Percentiles rank a stretch among this genome's conserved stretches.
phyloP scores from a whole-genome alignment of 805 yeast genomes.

The Ogataea polymorpha region DNA sequence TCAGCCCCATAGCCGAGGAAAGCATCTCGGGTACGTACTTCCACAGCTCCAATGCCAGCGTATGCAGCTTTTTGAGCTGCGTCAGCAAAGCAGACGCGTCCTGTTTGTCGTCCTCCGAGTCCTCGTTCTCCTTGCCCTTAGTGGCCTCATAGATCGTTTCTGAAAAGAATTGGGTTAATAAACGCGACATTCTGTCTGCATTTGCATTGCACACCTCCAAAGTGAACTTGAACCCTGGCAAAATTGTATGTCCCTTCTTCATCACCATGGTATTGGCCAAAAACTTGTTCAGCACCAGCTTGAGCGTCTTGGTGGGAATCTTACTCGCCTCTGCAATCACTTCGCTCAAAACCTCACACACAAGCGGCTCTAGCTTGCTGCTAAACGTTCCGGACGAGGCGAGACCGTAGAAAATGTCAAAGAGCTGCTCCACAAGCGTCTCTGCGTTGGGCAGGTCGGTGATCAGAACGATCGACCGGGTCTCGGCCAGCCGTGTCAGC shows the following conservation, averaged over 20 bases:
- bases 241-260: slow-evolving; percentile 30
- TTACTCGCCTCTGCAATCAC: slow-evolving; percentile 67
- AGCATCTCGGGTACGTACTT: slow-evolving; percentile 70
- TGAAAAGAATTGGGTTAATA: slow-evolving; percentile 74
- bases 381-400: slow-evolving; percentile 44
- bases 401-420: slow-evolving; percentile 59
- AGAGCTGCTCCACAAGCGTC: slow-evolving; percentile 50
- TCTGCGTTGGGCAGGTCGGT: slow-evolving; percentile 70
- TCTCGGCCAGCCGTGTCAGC: slow-evolving; percentile 68
- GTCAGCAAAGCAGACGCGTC: slow-evolving; percentile 23
- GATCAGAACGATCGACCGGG: slow-evolving; percentile 66
- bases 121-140: slow-evolving; percentile 22
- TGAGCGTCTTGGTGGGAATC: slow-evolving; percentile 58
- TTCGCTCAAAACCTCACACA: slow-evolving; percentile 71
- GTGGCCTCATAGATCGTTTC: slow-evolving; percentile 61
- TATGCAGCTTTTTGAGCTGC: slow-evolving; percentile 60
- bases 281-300: slow-evolving; percentile 64
- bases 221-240: slow-evolving; percentile 65
- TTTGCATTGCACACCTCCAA: slow-evolving; percentile 66
- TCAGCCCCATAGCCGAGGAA: slow-evolving; percentile 69
- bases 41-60: slow-evolving; percentile 68
- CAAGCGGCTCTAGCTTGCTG: slow-evolving; percentile 53
- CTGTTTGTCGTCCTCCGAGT: slow-evolving; percentile 23
- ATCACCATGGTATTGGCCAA: slow-evolving; percentile 33
- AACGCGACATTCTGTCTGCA: slow-evolving; percentile 70